Conservation (phyloP, 2,329 filamentous ascomycete species). For the Xylariaceae sp. region DNA sequence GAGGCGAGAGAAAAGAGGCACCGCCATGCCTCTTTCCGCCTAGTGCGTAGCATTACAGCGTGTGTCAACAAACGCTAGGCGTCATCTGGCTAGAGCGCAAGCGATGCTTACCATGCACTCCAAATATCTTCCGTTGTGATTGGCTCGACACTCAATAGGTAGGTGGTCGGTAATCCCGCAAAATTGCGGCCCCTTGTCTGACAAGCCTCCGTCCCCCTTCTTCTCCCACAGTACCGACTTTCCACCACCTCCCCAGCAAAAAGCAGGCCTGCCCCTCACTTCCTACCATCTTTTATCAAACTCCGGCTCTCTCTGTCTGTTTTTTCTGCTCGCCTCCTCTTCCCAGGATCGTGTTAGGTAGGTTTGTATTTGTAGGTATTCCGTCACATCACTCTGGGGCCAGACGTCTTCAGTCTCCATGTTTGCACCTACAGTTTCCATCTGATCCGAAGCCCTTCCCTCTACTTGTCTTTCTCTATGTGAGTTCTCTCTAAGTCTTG, state of each 20-base stretch:
- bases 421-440: background rate
- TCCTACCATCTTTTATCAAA: slow-evolving; percentile 10
- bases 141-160: background rate
- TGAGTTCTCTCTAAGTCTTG: background rate
- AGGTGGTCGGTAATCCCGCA: slow-evolving; percentile 20
- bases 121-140: slow-evolving; percentile 3
- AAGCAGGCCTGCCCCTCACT: slow-evolving; percentile 8
- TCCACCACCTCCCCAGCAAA: background rate
- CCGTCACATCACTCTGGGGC: background rate
- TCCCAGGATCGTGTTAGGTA: background rate
- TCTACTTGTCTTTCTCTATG: background rate
- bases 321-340: background rate
- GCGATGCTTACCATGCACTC: slow-evolving; percentile 2
- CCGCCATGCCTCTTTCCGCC: slow-evolving; percentile 2
- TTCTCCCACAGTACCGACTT: background rate
- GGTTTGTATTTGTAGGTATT: background rate
- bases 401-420: background rate
- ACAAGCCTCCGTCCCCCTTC: background rate
- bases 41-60: slow-evolving; percentile 4
- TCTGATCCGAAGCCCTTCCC: background rate
- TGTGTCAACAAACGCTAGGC: slow-evolving; percentile 10
- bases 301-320: slow-evolving; percentile 1
- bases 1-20: slow-evolving; percentile 2
- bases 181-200: slow-evolving; percentile 16
- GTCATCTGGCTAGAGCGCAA: slow-evolving; percentile 1